phyloP scores from a whole-genome alignment of 306 rosid species.

The Echinosophora koreensis region DNA sequence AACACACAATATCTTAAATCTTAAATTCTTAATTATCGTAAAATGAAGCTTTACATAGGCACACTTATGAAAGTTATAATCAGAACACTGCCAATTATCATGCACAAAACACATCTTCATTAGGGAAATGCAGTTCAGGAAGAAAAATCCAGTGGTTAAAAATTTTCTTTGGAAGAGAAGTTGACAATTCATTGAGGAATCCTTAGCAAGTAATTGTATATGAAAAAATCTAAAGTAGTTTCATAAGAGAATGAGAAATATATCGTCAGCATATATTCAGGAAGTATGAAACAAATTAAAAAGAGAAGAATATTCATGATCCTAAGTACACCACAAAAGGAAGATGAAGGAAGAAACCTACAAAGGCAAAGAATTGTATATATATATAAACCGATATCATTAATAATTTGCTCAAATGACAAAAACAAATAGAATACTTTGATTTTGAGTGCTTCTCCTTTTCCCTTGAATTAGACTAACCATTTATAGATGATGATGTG shows the following conservation, averaged over 20 bases:
- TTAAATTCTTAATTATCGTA: neutral
- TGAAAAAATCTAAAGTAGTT: conserved; percentile 15
- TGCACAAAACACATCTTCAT: neutral
- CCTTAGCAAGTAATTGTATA: neutral
- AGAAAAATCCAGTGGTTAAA: conserved; percentile 1
- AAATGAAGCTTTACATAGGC: conserved; percentile 1
- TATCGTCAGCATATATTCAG: neutral
- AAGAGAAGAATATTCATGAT: conserved; percentile 13
- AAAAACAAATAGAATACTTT: conserved; percentile 5
- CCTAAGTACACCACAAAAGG: conserved; percentile 21
- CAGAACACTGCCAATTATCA: conserved; percentile 15
- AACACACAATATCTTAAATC: neutral
- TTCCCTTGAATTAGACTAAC: conserved; percentile 30
- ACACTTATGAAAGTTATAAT: neutral
- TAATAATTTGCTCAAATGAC: neutral
- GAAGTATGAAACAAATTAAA: conserved; percentile 32
- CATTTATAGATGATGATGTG: conserved; percentile 45
- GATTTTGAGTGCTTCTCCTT: neutral
- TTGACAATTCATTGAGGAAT: conserved; percentile 11
- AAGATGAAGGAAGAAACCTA: neutral
- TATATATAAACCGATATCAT: conserved; percentile 1
- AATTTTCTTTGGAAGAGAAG: neutral
- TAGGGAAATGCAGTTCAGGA: conserved; percentile 24
- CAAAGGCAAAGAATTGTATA: conserved; percentile 10
- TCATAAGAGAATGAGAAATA: conserved; percentile 4